Evolutionary conservation across 2,329 filamentous ascomycete species (phyloP), one percentile per base, ranked within the genome.

Genomic region (Aureobasidium leucospermi): DNA sequence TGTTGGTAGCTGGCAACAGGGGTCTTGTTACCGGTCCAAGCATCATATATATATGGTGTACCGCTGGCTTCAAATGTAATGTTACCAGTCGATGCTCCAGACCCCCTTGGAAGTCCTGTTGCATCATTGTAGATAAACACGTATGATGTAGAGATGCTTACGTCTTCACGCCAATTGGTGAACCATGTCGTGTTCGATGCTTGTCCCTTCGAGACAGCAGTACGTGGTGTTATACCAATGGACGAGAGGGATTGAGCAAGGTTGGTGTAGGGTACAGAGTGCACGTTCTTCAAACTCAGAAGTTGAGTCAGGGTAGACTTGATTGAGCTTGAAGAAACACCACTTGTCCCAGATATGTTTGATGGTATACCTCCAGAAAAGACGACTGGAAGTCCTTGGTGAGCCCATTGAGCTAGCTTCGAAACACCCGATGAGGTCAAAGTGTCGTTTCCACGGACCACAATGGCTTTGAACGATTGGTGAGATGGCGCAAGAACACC

Each of bases 401-500:
- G 11, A 15, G 39, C 39, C 39, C 39, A 42, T 16, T 42, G 9
- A 7, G n/a, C 39, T 15, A 42, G n/a, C n/a, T 42, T 68, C 0
- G 65, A 52, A 0, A 73, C 71, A 0, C 69, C 75, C 2, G 61
- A 36, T 0, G 71, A 29, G 0, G 76, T 78, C 4, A 78, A 55
- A 0, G 69, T 72, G 8, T 75, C 68, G 11, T 74, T 72, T 1
- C 63, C 65, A 4, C 65, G 63, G 15, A 80, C 58, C 0, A 80
- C 64, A 6, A 81, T 58, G 0, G 77, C 76, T 53, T 75, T 75
- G 68, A 73, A 80, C 0, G 68, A 70, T 39, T 74, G 77, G 0
- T 67, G 63, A 4, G 71, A 61, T 0, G 75, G 73, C 0, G 73
- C 77, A 2, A 81, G 69, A 3, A 70, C 60, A 0, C 66, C 67